These are phyloP conservation scores for Trametopsis cervina DNA, from an alignment of 768 basidiomycete species.

Conservation along the genomic window DNA sequence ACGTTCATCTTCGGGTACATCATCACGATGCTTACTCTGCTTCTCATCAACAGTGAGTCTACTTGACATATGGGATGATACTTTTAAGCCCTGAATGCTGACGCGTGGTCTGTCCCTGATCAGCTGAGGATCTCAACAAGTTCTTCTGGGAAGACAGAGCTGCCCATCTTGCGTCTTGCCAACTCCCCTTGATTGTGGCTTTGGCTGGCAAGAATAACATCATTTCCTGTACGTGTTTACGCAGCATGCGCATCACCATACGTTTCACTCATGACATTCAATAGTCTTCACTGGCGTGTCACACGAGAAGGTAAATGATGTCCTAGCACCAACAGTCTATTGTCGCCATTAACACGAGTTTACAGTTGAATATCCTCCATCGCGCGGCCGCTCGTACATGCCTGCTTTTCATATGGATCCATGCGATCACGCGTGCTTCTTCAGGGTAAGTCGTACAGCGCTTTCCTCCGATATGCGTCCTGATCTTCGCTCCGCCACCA, in stretches of 20 bases:
- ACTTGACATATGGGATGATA: too few species aligned
- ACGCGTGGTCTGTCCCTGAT: neutral
- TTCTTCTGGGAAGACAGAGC: constrained; percentile 27
- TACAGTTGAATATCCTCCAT: constrained; percentile 38
- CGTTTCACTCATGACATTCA: neutral
- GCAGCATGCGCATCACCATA: neutral
- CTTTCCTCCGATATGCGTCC: neutral
- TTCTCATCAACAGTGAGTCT: constrained; percentile 39
- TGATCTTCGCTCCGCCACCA: constrained; percentile 11
- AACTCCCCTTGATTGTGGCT: constrained; percentile 46
- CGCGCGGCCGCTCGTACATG: constrained; percentile 37
- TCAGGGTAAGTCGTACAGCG: constrained; percentile 11
- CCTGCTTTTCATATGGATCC: constrained; percentile 37
- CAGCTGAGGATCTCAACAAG: constrained; percentile 15
- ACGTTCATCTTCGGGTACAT: constrained; percentile 41
- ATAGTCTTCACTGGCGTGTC: constrained; percentile 42
- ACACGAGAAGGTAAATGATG: constrained; percentile 39
- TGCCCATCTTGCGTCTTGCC: constrained; percentile 37
- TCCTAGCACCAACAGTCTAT: neutral
- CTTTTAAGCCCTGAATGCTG: neutral
- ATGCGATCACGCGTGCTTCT: constrained; percentile 27
- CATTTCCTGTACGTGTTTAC: constrained; percentile 35
- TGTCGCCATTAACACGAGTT: neutral
- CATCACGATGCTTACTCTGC: constrained; percentile 35
- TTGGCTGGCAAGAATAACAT: constrained; percentile 54